Evolutionary conservation across 768 basidiomycete genomes (phyloP), one percentile per base, ranked within the genome.

Genomic region (Mycena galericulata): DNA sequence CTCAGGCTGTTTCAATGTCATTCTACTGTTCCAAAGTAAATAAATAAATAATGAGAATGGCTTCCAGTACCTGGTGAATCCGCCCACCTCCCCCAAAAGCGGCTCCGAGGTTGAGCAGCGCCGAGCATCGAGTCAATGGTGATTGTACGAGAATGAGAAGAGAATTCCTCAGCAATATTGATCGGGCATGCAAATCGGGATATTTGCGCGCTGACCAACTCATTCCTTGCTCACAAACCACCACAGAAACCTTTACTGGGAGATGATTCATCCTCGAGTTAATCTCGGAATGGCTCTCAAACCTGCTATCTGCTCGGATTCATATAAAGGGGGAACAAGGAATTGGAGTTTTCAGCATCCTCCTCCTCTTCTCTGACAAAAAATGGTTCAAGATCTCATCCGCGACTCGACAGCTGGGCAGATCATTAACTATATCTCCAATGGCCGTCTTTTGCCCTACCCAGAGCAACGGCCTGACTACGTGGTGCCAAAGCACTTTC

Each of bases 361-460:
- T 30, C 18, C n/a, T 29, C 14, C 47, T 24, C 17, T 54, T 30
- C 27, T 10, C n/a, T 22, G n/a, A 15, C 61, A 41, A 50, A 57
- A 27, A 40, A 69, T 69, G 68, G 67, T 71, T 38, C 45, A 55
- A 45, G 62, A 73, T 14, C 64, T 75, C 4, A 69, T 79, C 41
- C 75, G 71, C 50, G 78, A 79, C 63, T 75, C 78, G 2, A 69
- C 75, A 45, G 67, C 77, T 58, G 77, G 78, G 20, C 75, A 79
- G 62, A 53, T 73, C 29, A 64, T 80, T 47, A 76, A 79, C 62
- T 72, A 70, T 9, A 30, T 69, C 17, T 77, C 78, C 20, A 72
- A 65, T 1, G 72, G 72, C 66, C 34, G 69, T 60, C 29, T 65
- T 61, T 20, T 77, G 68, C 68, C 74, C 18, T 70, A 73, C 38